phyloP scores from a whole-genome alignment of 345 rosid genomes.

The Syzygium grande region DNA sequence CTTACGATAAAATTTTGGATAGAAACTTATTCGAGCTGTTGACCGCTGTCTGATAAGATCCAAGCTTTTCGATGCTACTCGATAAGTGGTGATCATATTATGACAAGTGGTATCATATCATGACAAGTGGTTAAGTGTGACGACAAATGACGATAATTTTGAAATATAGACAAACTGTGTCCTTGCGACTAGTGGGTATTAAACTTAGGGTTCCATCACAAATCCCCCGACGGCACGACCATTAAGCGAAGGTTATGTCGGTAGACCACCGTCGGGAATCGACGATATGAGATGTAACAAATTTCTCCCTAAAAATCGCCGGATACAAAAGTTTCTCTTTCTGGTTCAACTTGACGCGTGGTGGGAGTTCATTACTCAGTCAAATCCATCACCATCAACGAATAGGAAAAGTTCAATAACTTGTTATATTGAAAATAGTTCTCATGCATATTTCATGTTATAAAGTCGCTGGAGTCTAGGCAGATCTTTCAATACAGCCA shows the following conservation, averaged over 20 bases:
- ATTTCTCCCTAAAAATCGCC: neutral
- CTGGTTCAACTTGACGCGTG: neutral
- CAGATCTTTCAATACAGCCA: neutral
- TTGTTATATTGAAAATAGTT: neutral
- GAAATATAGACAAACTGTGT: fast-evolving
- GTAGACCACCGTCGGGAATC: fast-evolving
- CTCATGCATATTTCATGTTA: neutral
- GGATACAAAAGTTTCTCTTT: neutral
- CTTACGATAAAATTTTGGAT: neutral
- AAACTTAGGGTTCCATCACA: neutral
- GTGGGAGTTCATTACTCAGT: neutral
- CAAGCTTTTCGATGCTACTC: neutral
- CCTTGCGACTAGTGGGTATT: neutral
- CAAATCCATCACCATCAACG: neutral
- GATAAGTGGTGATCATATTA: neutral
- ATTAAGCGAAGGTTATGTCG: fast-evolving
- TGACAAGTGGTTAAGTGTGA: neutral
- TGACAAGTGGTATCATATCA: neutral
- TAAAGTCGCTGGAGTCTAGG: neutral
- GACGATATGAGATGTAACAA: fast-evolving
- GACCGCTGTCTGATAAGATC: neutral
- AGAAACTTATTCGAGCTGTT: neutral
- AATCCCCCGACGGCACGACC: fast-evolving
- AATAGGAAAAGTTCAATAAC: neutral
- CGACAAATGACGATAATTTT: neutral